Evolutionary conservation across 345 rosid species (phyloP).

Genomic region (Crucihimalaya himalaica): DNA sequence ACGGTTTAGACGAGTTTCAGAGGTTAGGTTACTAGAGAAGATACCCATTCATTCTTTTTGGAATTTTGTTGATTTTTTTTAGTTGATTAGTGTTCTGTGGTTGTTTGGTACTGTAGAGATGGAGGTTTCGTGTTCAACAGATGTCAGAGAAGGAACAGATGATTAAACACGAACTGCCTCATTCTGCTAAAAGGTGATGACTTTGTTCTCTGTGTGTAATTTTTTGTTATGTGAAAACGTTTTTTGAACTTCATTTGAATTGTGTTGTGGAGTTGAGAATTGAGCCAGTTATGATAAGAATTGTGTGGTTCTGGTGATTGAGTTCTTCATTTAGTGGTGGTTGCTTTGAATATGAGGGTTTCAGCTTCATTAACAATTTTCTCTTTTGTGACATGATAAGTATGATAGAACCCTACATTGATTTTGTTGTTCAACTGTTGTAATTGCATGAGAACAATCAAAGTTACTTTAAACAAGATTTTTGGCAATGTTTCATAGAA

Average conservation of each 20-base stretch:
- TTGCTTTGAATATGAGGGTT: neutral
- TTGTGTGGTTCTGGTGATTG: slow-evolving; percentile 17
- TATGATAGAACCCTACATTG: neutral
- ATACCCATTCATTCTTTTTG: neutral
- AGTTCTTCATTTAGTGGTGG: neutral
- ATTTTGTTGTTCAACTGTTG: neutral
- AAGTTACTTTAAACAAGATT: neutral
- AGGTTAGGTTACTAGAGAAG: slow-evolving; percentile 15
- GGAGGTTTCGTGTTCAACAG: slow-evolving; percentile 25
- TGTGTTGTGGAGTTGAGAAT: neutral
- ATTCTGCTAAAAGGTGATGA: slow-evolving; percentile 35
- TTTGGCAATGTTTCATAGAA: neutral
- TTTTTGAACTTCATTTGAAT: neutral
- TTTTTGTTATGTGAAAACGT: neutral
- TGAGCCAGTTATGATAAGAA: slow-evolving; percentile 12
- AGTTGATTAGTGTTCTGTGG: neutral
- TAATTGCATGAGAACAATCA: neutral
- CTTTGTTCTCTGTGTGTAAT: slow-evolving; percentile 14
- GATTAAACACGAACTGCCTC: slow-evolving; percentile 16
- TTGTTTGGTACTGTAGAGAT: slow-evolving; percentile 30
- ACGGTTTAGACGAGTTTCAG: slow-evolving; percentile 26
- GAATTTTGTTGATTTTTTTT: neutral
- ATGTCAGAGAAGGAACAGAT: slow-evolving; percentile 18
- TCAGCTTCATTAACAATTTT: neutral
- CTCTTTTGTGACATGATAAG: neutral